Evolutionary conservation across 176 grass and related monocot genomes (phyloP).

Genomic region (Aechmea fasciata): DNA sequence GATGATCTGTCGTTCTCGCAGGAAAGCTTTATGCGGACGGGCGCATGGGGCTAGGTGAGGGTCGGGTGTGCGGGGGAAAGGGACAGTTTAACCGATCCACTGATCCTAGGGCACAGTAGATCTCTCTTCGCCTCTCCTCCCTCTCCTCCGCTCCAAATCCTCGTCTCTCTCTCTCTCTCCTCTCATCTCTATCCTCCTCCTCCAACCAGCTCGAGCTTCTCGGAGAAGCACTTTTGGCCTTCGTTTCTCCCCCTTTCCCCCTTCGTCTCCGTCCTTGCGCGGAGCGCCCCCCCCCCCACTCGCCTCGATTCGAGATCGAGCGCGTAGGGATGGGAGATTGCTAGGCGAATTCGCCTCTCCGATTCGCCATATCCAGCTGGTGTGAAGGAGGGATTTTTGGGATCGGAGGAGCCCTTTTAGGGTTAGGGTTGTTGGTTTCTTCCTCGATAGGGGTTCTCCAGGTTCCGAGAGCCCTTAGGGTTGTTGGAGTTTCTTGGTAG

Average conservation of each 20-base stretch:
- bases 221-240: too few relatives aligned
- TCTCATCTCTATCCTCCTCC: neutral
- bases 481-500: neutral
- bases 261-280: neutral
- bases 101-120: slow-evolving; percentile 7
- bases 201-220: neutral
- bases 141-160: neutral
- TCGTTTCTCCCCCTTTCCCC: neutral
- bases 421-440: neutral
- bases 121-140: neutral
- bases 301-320: neutral
- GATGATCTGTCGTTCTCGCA: neutral
- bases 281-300: neutral
- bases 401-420: neutral
- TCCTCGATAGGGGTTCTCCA: neutral
- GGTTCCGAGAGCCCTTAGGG: neutral
- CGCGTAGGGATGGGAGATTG: neutral
- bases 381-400: neutral
- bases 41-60: neutral
- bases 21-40: neutral
- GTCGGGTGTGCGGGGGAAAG: neutral
- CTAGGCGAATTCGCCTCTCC: neutral
- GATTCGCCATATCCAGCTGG: too few relatives aligned
- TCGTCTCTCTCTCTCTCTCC: neutral
- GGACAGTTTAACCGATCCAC: slow-evolving; percentile 13